Conservation (phyloP, 164 flowering plant genomes). For the Magnolia kwangsiensis region DNA sequence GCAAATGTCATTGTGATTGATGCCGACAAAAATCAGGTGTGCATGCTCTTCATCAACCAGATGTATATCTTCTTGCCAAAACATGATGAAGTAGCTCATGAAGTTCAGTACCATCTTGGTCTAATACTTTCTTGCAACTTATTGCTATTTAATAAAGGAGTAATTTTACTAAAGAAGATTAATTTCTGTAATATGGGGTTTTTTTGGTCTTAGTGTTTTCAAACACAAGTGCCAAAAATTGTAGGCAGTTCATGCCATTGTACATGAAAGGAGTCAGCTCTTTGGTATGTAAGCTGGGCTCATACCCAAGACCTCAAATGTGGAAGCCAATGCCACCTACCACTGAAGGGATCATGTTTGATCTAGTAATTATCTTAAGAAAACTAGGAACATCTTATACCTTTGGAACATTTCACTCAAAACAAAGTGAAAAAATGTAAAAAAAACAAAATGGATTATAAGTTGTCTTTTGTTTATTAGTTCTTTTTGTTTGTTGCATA, state of each 20-base stretch:
- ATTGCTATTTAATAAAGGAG: not conserved
- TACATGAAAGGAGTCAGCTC: not conserved
- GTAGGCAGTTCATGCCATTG: not conserved
- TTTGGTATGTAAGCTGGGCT: not conserved
- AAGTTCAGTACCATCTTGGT: not conserved
- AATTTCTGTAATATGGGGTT: not conserved
- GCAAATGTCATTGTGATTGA: slow-evolving; percentile 75
- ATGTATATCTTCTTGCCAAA: not conserved
- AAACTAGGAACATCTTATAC: not conserved
- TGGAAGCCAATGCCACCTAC: not conserved
- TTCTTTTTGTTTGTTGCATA: no score
- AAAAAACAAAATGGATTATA: no score
- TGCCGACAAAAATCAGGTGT: slow-evolving; percentile 89
- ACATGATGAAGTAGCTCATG: slow-evolving; percentile 3
- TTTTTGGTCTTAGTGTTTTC: not conserved
- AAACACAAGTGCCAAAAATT: not conserved
- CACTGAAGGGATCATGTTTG: not conserved
- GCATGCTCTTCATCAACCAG: not conserved
- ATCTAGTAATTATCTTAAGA: not conserved
- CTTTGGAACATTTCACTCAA: no score
- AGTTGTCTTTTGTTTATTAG: no score
- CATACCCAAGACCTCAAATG: not conserved
- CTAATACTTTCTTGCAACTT: not conserved
- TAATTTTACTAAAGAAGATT: not conserved
- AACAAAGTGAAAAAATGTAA: no score